Base-by-base conservation (phyloP, 148 eudicot genomes). In the Camellia japonica region DNA sequence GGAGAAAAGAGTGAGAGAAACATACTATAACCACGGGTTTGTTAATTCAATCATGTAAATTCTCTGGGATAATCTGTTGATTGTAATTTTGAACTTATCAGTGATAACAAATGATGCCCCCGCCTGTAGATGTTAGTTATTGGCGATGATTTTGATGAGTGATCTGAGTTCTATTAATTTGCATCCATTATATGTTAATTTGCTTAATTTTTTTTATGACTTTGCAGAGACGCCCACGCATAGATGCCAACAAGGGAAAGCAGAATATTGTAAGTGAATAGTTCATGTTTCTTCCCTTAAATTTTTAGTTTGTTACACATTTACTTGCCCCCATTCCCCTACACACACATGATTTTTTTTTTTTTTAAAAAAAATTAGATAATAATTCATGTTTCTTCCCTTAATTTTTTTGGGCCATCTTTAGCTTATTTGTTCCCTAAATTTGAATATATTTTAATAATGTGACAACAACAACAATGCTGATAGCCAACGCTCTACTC, bases 161-260 rank as follows among this genome's bases (percentile, higher is more conserved):
- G 4, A 23, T 68, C 51, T 8, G 3, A 51, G 44, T 68, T 13
- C 23, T 23, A 56, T 43, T 52, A n/a, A n/a, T 44, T 6, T 47
- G 75, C 7, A 23, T 73, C 41, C 55, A 51, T 47, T 20, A 47
- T 70, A 41, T 30, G 18, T 1, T 30, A 73, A 71, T 47, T 64
- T 71, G 16, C 66, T 23, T 72, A 23, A 52, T 58, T 14, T 13
- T 79, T 11, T 11, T 46, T 80, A 62, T 47, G 3, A 30, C 9
- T 65, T 66, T 90, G 87, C 93, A 93, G 97, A 84, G 97, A 77
- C 97, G 92, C 61, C 97, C 91, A 41, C 89, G 92, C 7, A 38
- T 90, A 16, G 91, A 91, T 80, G 78, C 38, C 38, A 81, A 74
- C 15, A 86, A 85, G 78, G 92, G 88, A 82, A 87, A 83, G 76